Conservation (phyloP, 805 yeast species). For the Hanseniaspora mollemarum region DNA sequence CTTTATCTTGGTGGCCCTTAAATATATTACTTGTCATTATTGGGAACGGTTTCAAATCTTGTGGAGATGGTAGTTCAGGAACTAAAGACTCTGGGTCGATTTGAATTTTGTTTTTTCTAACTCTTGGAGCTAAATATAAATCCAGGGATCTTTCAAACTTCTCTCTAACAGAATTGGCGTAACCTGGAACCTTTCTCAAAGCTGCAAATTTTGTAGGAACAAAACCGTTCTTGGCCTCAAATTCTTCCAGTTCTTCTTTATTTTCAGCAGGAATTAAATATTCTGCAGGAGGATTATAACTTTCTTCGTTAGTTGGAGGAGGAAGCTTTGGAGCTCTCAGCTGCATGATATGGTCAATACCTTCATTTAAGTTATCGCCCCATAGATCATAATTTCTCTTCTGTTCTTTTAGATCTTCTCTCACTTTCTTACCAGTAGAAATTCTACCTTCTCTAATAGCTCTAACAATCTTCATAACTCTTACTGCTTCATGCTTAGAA, state of each 20-base stretch:
- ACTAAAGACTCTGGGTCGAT: constrained; percentile 92
- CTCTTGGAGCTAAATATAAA: constrained; percentile 90
- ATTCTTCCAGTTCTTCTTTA: constrained; percentile 52
- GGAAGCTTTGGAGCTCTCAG: constrained; percentile 89
- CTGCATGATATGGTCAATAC: constrained; percentile 70
- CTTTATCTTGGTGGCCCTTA: constrained; percentile 71
- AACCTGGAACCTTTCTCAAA: constrained; percentile 88
- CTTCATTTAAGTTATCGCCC: constrained; percentile 51
- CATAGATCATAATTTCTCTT: constrained; percentile 66
- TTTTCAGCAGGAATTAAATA: constrained; percentile 75
- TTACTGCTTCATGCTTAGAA: constrained; percentile 90
- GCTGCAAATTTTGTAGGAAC: constrained; percentile 73
- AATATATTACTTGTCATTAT: constrained; percentile 73
- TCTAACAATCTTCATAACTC: constrained; percentile 88
- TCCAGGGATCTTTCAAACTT: constrained; percentile 90
- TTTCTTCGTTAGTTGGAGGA: constrained; percentile 93
- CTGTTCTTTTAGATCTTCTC: constrained; percentile 41
- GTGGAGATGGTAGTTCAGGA: constrained; percentile 93
- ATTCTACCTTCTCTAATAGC: constrained; percentile 96
- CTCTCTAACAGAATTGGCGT: constrained; percentile 73
- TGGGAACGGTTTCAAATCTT: constrained; percentile 94
- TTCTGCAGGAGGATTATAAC: constrained; percentile 96
- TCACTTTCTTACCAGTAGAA: constrained; percentile 54
- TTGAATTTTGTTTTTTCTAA: constrained; percentile 76
- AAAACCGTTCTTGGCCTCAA: constrained; percentile 64